phyloP scores from a whole-genome alignment of 2,329 filamentous ascomycete species.

The Fusarium tricinctum region DNA sequence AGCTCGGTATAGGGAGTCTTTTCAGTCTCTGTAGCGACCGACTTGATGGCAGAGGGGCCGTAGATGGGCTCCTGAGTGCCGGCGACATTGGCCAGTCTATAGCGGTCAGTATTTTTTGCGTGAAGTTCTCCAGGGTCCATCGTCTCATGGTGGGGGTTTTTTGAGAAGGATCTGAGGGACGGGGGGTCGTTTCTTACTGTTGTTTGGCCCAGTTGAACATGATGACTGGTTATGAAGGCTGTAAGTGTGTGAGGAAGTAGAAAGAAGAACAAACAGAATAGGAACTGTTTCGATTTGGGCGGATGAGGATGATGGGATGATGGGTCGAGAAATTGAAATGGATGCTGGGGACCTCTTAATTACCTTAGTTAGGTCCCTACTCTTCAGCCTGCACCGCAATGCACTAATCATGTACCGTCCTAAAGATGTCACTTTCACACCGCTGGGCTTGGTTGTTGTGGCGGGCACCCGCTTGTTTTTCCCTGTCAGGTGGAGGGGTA shows the following conservation, averaged over 20 bases:
- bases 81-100: constrained; percentile 81
- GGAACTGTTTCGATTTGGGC: constrained; percentile 15
- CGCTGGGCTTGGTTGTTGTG: constrained; percentile 35
- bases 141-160: constrained; percentile 25
- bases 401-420: constrained; percentile 9
- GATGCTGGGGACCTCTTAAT: constrained; percentile 42
- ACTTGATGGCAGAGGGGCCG: constrained; percentile 86
- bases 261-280: constrained; percentile 5
- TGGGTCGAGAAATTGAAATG: constrained; percentile 44
- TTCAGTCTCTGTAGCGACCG: constrained; percentile 85
- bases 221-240: constrained; percentile 51
- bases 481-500: constrained; percentile 34
- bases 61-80: constrained; percentile 98
- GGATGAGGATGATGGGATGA: constrained; percentile 30
- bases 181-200: constrained; percentile 70
- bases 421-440: constrained; percentile 44
- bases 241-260: constrained; percentile 1
- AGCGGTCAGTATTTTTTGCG: constrained; percentile 42
- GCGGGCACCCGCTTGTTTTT: constrained; percentile 21
- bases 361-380: constrained; percentile 12
- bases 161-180: constrained; percentile 10
- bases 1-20: constrained; percentile 85
- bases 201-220: constrained; percentile 98
- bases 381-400: not conserved
- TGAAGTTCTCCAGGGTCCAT: constrained; percentile 17